Evolutionary conservation across 371 early-diverging fungal species (phyloP), one percentile per base, ranked within the genome.

Genomic region (Phascolomyces articulosus): DNA sequence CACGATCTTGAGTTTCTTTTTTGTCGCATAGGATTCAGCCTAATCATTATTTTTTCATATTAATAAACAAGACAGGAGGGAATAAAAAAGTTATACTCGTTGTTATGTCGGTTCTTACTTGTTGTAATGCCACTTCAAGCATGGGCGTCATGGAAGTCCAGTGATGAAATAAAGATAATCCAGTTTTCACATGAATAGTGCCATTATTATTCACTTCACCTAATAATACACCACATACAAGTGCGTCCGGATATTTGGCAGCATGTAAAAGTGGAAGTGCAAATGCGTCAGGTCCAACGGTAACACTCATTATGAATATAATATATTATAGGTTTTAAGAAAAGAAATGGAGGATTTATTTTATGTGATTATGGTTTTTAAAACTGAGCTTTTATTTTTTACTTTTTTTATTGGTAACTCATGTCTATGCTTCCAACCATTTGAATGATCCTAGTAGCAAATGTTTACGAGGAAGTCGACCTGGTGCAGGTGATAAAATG

Each of bases 401-500:
- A 21, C 9, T 23, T 49, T 49, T 49, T 49, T 41, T 31, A 31
- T 8, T 9, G 8, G 16, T 4, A 44, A 44, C 15, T 9, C 11
- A 34, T 34, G 11, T 40, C 54, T 68, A 80, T 27, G 80, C 57
- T 67, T 84, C 84, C 75, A 84, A 74, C 98, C 98, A 98, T 73
- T 95, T 93, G 64, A 95, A 85, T 15, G 89, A 69, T 15, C 92
- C 96, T 85, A 95, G 84, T 47, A 96, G 63, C 63, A 96, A 73
- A 70, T 91, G 91, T 66, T 86, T 87, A 53, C 89, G 90, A 13
- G 96, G 96, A 66, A 98, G 77, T 57, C 91, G 82, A 3, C 96
- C 96, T 3, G 96, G 95, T 28, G 90, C 89, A 6, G 98, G 98
- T 9, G 94, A 85, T 26, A 96, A 64, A 23, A 97, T 79, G 0